Evolutionary conservation across 306 rosid genomes (phyloP), one percentile per base, ranked within the genome.

Genomic region (Inga laurina): DNA sequence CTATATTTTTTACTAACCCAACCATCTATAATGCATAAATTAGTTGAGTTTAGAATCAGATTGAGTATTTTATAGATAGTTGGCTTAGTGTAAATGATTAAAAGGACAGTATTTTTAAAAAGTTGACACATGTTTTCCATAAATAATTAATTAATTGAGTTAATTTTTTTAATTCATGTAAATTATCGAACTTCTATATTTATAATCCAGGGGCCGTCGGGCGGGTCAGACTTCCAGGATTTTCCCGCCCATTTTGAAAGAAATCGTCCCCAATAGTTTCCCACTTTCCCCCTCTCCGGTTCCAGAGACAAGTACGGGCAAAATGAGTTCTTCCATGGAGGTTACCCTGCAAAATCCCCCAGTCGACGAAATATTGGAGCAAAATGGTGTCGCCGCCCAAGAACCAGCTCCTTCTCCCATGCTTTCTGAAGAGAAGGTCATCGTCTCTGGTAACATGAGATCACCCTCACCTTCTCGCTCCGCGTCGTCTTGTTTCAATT

Each of bases 281-380:
- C 59, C 48, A 16, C 32, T 19, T 52, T 5, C 3, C 39, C 43
- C 48, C 68, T 7, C 7, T 35, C 45, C 43, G 16, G 3, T 35
- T 41, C 70, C 62, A 18, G 15, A 44, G 9, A 32, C 52, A 44
- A 45, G 10, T 71, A 69, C 9, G 77, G 8, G 11, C 83, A 9
- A n/a, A 84, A 86, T 91, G 97, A 87, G 86, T 76, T 84, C 84
- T 85, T 90, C 94, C 8, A 96, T 96, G 99, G 99, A 96, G 71
- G 67, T 86, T 79, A 67, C 90, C 41, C 49, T 75, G 61, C 90
- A 88, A 76, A 86, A 80, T 79, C 92, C 87, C 30, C 79, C 52
- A 65, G 82, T 77, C 62, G 74, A 82, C 85, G 82, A 65, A 18
- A 24, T 79, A 56, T 68, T 85, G 15, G 81, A 83, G 8, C 87